Base-by-base conservation (phyloP, 2,329 filamentous ascomycete genomes). In the Paracamarosporium sp. region DNA sequence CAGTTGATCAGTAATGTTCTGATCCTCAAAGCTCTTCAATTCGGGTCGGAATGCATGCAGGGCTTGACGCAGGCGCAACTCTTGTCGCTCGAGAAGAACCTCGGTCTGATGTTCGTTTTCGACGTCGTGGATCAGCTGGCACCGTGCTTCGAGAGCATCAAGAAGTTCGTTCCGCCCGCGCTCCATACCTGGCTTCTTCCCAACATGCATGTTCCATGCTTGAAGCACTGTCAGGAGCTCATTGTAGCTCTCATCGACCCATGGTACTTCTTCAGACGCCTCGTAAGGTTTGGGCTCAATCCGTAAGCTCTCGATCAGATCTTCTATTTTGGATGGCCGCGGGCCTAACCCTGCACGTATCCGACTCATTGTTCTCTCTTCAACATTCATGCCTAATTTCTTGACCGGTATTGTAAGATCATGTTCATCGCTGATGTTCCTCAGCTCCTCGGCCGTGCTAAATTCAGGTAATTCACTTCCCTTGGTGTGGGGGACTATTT, bases 11-110 rank as follows among this genome's bases (percentile, higher is more conserved):
- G 57, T 58, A 1, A 60, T 44, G 7, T 62, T 48, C 38, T 66
- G 59, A 8, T 47, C 55, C 24, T 44, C 30, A 35, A 71, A 72
- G 2, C 7, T 1, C 31, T 44, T 51, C 25, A 60, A 63, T 36
- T 69, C 69, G 7, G 68, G 64, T 7, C 64, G 60, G 25, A 64
- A 66, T 28, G 50, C 59, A 28, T 60, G 61, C 2, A 71, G 38
- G 6, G 64, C 61, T 24, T 56, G 48, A 4, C 59, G 51, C 5
- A 71, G 31, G 15, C 56, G 59, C 13, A 41, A 28, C 35, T 38
- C 50, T 15, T 48, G 53, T 8, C 45, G 6, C 9, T 64, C 54
- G 11, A 62, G 44, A 15, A 61, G 33, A 11, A 50, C 55, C 45
- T 25, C 44, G 22, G n/a, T 31, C 17, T 27, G 36, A 20, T 22